Evolutionary conservation across 2,329 filamentous ascomycete species (phyloP).

Genomic region (Ustulina deusta): DNA sequence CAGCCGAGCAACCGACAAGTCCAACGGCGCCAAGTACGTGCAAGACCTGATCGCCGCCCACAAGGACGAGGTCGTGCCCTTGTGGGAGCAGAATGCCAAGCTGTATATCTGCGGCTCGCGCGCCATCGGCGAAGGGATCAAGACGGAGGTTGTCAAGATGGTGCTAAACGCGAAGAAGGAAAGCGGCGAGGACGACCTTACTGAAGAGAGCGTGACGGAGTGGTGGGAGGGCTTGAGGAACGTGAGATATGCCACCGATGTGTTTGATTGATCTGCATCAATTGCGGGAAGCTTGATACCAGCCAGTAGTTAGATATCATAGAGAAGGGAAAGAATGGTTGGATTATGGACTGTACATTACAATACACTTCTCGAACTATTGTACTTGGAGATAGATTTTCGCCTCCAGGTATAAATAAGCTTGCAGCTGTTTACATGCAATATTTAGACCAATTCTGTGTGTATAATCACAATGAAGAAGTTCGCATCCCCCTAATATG

Average conservation of each 20-base stretch:
- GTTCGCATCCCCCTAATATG: neutral
- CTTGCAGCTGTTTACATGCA: neutral
- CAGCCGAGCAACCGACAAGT: constrained; percentile 59
- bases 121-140: constrained; percentile 62
- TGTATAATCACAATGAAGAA: neutral
- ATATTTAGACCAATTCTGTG: neutral
- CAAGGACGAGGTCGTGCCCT: constrained; percentile 51
- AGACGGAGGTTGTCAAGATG: constrained; percentile 54
- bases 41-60: constrained; percentile 59
- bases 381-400: neutral
- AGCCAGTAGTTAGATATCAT: neutral
- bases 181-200: constrained; percentile 48
- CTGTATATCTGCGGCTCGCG: constrained; percentile 75
- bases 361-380: neutral
- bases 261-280: constrained; percentile 62
- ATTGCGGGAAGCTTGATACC: neutral
- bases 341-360: neutral
- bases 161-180: constrained; percentile 48
- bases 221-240: constrained; percentile 66
- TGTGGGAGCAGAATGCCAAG: constrained; percentile 62
- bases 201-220: constrained; percentile 55
- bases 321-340: neutral
- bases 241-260: constrained; percentile 69
- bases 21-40: constrained; percentile 62
- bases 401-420: neutral